Percentiles rank a stretch among this genome's conserved stretches.
These are phyloP conservation scores for Neobulgaria alba DNA, from an alignment of 2,329 filamentous ascomycete genomes.

Conservation along the genomic window DNA sequence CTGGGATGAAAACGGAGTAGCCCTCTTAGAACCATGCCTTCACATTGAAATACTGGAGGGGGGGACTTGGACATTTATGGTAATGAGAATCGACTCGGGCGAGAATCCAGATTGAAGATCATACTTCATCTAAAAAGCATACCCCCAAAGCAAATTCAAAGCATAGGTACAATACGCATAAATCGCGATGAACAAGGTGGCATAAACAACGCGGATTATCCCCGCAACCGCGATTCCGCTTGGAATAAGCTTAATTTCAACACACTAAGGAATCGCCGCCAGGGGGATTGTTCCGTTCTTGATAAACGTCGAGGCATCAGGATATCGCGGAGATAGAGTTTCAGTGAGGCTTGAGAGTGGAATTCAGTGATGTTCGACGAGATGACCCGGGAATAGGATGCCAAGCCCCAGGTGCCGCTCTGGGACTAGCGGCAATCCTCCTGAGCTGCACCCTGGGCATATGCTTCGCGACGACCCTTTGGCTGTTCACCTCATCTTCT, in stretches of 20 bases:
- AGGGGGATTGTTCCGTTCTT: background rate
- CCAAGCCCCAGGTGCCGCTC: background rate
- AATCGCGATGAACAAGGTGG: too few species aligned
- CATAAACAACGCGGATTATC: background rate
- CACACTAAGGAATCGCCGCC: too few species aligned
- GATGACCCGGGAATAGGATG: background rate
- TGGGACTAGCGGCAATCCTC: constrained; percentile 3
- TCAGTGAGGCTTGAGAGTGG: background rate
- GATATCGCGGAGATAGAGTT: background rate
- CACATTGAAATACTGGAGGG: too few species aligned
- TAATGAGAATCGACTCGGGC: too few species aligned
- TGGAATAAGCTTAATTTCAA: background rate
- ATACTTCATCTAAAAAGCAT: too few species aligned
- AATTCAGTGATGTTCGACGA: background rate
- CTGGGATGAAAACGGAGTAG: too few species aligned
- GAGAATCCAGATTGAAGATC: too few species aligned
- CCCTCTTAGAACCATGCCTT: too few species aligned
- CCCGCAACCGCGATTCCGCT: background rate
- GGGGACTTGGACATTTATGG: too few species aligned
- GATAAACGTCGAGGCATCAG: background rate
- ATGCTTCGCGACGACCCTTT: background rate
- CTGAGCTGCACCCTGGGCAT: background rate
- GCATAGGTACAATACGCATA: too few species aligned
- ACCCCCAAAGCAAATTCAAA: too few species aligned
- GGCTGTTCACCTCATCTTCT: background rate